These are phyloP conservation scores for Metschnikowia bowlesiae DNA, from an alignment of 805 yeast genomes.

Conservation along the genomic window DNA sequence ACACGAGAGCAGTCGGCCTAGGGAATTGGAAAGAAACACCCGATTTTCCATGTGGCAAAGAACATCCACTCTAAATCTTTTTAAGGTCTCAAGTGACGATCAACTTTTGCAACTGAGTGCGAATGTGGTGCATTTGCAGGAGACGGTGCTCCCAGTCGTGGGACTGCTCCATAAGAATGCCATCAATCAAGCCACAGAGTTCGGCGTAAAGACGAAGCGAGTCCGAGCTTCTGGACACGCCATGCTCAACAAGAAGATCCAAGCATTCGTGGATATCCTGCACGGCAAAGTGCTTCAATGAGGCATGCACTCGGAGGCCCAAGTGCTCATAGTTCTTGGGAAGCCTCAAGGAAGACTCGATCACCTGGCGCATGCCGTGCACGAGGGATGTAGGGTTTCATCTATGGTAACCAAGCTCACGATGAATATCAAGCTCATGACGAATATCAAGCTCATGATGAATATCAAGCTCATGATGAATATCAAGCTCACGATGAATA, in stretches of 20 bases:
- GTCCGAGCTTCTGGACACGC: neutral
- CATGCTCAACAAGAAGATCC: slow-evolving; percentile 6
- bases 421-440: no score
- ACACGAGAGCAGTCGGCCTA: no score
- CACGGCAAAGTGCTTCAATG: slow-evolving; percentile 15
- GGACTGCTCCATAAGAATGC: slow-evolving; percentile 4
- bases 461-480: no score
- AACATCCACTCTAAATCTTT: no score
- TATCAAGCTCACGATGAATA: no score
- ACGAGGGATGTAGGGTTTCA: no score
- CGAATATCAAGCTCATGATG: no score
- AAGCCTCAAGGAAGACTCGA: slow-evolving; percentile 5
- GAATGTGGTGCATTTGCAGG: slow-evolving; percentile 3
- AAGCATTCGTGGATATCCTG: slow-evolving; percentile 11
- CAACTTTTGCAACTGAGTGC: neutral
- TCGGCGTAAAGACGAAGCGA: neutral
- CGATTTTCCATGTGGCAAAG: no score
- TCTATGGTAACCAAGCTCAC: no score
- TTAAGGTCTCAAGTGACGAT: no score
- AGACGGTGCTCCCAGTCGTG: slow-evolving; percentile 15
- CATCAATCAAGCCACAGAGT: slow-evolving; percentile 11
- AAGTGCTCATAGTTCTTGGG: slow-evolving; percentile 7
- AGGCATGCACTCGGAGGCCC: slow-evolving; percentile 7
- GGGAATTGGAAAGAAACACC: no score
- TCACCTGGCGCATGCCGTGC: neutral